phyloP scores from a whole-genome alignment of 192 early-diverging fungal species.

The Backusella liffmaniae region DNA sequence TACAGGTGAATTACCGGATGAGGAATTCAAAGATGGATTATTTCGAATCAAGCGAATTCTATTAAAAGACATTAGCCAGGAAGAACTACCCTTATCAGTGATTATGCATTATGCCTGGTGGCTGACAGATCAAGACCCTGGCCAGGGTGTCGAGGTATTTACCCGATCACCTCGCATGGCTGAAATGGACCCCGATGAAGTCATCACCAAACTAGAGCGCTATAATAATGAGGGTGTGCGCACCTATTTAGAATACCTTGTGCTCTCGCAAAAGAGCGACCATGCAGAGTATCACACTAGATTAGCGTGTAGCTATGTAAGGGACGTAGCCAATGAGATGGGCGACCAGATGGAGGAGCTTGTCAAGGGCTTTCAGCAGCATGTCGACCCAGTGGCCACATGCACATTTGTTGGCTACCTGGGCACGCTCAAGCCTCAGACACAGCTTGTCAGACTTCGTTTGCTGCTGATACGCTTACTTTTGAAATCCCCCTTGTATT shows the following conservation, averaged over 20 bases:
- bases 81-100: constrained; percentile 23
- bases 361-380: constrained; percentile 2
- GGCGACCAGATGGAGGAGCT: not conserved
- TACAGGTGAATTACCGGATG: constrained; percentile 47
- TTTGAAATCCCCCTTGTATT: constrained; percentile 39
- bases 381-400: not conserved
- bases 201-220: constrained; percentile 30
- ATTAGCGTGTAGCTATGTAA: constrained; percentile 37
- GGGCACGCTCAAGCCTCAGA: not conserved
- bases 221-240: constrained; percentile 37
- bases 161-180: constrained; percentile 21
- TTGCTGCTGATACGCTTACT: constrained; percentile 39
- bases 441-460: constrained; percentile 23
- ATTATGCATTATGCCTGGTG: constrained; percentile 53
- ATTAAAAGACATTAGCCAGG: constrained; percentile 25
- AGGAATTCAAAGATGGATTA: constrained; percentile 44
- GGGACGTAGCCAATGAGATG: constrained; percentile 30
- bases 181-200: constrained; percentile 35
- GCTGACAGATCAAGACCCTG: constrained; percentile 43
- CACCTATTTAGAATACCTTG: constrained; percentile 54
- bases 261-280: constrained; percentile 45
- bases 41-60: constrained; percentile 43
- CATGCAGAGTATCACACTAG: constrained; percentile 39
- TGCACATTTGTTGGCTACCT: constrained; percentile 25
- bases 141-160: constrained; percentile 46